Conservation (phyloP, 257 asterid species). For the Plantago major region DNA sequence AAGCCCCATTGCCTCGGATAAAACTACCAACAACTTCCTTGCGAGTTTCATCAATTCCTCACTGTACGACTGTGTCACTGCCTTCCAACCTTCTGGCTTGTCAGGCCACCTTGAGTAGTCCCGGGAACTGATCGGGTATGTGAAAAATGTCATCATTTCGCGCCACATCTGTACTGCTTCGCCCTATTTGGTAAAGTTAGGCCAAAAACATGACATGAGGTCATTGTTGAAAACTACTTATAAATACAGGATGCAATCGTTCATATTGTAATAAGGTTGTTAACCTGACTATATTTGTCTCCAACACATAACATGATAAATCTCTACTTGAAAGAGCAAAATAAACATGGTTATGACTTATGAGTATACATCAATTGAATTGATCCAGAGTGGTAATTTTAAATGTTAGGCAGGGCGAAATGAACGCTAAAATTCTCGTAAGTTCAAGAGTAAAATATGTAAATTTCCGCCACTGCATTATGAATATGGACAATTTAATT, state of each 20-base stretch:
- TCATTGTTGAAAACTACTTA: not conserved
- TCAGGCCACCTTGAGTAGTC: constrained; percentile 88
- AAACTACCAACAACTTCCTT: constrained; percentile 47
- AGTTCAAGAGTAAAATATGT: not conserved
- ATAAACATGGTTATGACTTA: too few relatives aligned
- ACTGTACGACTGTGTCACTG: constrained; percentile 51
- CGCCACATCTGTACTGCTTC: constrained; percentile 91
- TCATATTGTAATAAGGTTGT: not conserved
- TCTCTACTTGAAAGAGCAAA: too few relatives aligned
- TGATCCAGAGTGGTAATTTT: too few relatives aligned
- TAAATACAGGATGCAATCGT: not conserved
- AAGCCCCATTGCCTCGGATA: constrained; percentile 80
- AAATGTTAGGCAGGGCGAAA: too few relatives aligned
- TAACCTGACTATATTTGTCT: not conserved
- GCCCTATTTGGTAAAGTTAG: constrained; percentile 38
- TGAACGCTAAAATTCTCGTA: too few relatives aligned
- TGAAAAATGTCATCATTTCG: constrained; percentile 71
- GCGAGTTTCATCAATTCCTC: constrained; percentile 52
- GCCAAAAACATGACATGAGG: constrained; percentile 2
- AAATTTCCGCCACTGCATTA: not conserved
- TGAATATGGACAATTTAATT: too few relatives aligned
- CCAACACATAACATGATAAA: too few relatives aligned
- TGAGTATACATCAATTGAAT: too few relatives aligned
- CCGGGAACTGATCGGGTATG: constrained; percentile 59
- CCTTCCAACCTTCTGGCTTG: constrained; percentile 69